Conservation (phyloP, 192 early-diverging fungal species). For the Umbelopsis sp. region DNA sequence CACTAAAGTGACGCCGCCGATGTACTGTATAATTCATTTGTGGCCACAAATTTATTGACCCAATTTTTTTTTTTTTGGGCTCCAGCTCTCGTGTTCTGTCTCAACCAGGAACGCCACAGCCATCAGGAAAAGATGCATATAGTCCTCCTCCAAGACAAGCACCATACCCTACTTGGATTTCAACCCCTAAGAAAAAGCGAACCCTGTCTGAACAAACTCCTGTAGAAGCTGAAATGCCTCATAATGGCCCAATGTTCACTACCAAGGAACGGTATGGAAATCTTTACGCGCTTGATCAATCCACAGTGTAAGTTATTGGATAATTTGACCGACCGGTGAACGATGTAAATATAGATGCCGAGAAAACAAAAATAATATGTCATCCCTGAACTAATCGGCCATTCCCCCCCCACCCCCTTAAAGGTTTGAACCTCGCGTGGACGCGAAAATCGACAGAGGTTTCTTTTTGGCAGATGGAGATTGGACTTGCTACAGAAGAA, state of each 20-base stretch:
- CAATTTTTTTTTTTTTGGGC: not conserved
- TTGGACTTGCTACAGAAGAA: constrained; percentile 90
- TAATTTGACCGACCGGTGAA: not conserved
- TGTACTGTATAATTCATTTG: no score
- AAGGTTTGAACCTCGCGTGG: constrained; percentile 55
- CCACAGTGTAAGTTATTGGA: constrained; percentile 25
- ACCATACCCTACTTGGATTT: not conserved
- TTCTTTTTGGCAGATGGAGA: constrained; percentile 76
- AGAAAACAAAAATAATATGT: not conserved
- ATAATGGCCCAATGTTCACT: constrained; percentile 22
- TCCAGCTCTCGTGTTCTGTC: constrained; percentile 17
- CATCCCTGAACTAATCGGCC: constrained; percentile 4
- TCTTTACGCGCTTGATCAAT: constrained; percentile 21
- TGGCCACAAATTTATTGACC: not conserved
- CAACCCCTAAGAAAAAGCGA: constrained; percentile 6
- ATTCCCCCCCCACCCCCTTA: not conserved
- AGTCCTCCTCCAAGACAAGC: constrained; percentile 5
- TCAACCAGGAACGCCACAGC: constrained; percentile 33
- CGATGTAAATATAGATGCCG: not conserved
- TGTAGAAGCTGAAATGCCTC: not conserved
- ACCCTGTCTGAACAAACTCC: not conserved
- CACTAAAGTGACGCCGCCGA: no score
- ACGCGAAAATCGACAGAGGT: constrained; percentile 75
- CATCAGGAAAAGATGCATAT: constrained; percentile 11
- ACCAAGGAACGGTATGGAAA: constrained; percentile 24